Conservation (phyloP, 192 early-diverging fungal species). For the Bifiguratus adelaidae region DNA sequence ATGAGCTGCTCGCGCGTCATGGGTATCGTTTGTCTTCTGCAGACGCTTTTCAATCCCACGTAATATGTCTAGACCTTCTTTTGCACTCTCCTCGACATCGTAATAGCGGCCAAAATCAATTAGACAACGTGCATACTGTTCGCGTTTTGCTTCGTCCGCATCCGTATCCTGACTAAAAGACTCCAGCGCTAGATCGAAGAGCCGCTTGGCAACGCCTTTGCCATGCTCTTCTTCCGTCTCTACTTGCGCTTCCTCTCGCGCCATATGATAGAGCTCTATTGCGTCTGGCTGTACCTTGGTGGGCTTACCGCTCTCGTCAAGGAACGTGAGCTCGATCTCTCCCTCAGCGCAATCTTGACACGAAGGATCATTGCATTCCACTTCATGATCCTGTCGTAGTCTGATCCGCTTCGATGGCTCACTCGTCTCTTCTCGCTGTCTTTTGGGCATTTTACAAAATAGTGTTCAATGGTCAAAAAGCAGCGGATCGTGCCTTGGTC, state of each 20-base stretch:
- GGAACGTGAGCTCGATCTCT: conserved; percentile 42
- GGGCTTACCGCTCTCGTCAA: conserved; percentile 22
- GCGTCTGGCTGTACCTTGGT: conserved; percentile 25
- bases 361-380: conserved; percentile 39
- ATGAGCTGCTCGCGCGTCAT: background rate
- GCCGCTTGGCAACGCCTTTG: conserved; percentile 23
- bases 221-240: conserved; percentile 3
- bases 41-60: background rate
- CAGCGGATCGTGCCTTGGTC: conserved; percentile 56
- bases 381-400: conserved; percentile 22
- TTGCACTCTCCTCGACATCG: conserved; percentile 14
- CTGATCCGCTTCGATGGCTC: background rate
- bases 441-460: too few relatives aligned
- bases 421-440: too few relatives aligned
- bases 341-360: conserved; percentile 55
- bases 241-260: conserved; percentile 29
- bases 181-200: conserved; percentile 48
- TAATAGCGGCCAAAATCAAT: conserved; percentile 16
- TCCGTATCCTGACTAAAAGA: conserved; percentile 27
- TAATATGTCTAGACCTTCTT: conserved; percentile 14
- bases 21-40: background rate
- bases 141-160: conserved; percentile 21
- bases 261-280: conserved; percentile 45
- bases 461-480: conserved; percentile 15
- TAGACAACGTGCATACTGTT: conserved; percentile 14